Conservation (phyloP, 306 rosid genomes). For the Prunus armeniaca region DNA sequence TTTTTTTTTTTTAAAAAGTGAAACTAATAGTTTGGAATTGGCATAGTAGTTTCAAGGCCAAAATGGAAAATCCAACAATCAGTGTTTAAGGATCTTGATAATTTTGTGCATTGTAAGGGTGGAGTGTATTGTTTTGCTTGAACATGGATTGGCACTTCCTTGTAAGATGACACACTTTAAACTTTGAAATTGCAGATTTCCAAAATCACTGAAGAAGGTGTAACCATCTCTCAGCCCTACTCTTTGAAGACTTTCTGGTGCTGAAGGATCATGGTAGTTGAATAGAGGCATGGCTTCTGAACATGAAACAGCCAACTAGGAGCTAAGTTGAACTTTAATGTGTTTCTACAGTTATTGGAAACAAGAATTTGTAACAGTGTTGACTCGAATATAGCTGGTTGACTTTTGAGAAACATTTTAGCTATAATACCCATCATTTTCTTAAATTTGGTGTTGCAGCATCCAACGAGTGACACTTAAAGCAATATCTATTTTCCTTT, state of each 20-base stretch:
- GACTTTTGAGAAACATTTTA: no score
- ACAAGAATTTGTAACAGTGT: background rate
- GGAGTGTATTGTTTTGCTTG: no score
- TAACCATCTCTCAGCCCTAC: conserved; percentile 60
- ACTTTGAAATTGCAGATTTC: conserved; percentile 58
- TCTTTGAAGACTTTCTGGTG: conserved; percentile 82
- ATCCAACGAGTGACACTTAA: background rate
- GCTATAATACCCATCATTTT: no score
- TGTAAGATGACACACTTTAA: conserved; percentile 6
- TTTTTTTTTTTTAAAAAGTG: background rate
- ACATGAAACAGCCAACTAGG: conserved; percentile 2
- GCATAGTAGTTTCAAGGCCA: background rate
- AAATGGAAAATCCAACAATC: background rate
- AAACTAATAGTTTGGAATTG: background rate
- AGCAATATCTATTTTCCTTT: background rate
- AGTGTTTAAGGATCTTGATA: background rate
- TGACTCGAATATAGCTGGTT: background rate
- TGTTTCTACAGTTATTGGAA: conserved; percentile 1
- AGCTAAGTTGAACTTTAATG: background rate
- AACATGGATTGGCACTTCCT: background rate
- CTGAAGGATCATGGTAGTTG: conserved; percentile 84
- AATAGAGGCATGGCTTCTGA: background rate
- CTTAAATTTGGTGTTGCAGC: background rate
- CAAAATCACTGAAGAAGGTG: conserved; percentile 72
- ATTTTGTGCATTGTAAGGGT: background rate